Conservation (phyloP, 2,329 filamentous ascomycete genomes). For the Fusarium sp. region DNA sequence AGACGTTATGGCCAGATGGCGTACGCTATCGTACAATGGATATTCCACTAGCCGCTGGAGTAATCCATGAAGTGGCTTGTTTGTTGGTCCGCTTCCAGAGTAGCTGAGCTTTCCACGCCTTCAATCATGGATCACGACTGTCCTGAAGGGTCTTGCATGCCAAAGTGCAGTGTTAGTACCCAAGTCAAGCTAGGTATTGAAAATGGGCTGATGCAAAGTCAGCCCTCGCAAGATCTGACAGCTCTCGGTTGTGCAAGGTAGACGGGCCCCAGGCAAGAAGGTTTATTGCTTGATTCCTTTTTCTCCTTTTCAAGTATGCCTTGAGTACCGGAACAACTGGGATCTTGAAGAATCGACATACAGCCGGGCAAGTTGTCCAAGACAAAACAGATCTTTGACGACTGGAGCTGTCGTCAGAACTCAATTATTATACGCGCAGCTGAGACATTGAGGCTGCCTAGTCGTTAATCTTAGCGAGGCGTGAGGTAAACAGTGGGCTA, state of each 20-base stretch:
- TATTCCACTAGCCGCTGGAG: constrained; percentile 22
- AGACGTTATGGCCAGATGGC: constrained; percentile 29
- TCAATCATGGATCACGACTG: neutral
- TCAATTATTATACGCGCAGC: constrained; percentile 3
- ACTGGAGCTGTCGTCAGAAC: neutral
- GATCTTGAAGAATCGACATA: neutral
- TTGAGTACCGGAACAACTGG: neutral
- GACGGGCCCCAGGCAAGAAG: constrained; percentile 19
- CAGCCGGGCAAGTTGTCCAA: neutral
- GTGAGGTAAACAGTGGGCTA: constrained; percentile 3
- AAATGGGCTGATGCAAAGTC: constrained; percentile 44
- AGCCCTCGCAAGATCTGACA: constrained; percentile 9
- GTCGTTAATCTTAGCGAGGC: constrained; percentile 26
- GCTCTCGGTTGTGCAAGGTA: constrained; percentile 9
- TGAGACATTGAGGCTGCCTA: constrained; percentile 37
- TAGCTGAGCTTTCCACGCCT: neutral
- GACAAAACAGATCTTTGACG: neutral
- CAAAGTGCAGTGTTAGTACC: constrained; percentile 27
- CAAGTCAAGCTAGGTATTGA: constrained; percentile 26
- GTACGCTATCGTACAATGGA: constrained; percentile 2
- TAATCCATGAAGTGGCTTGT: constrained; percentile 3
- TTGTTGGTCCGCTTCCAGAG: neutral
- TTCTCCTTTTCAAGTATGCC: neutral
- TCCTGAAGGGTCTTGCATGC: constrained; percentile 14
- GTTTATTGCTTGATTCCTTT: neutral